Conservation (phyloP, 2,329 filamentous ascomycete genomes). For the Fusarium palustre region DNA sequence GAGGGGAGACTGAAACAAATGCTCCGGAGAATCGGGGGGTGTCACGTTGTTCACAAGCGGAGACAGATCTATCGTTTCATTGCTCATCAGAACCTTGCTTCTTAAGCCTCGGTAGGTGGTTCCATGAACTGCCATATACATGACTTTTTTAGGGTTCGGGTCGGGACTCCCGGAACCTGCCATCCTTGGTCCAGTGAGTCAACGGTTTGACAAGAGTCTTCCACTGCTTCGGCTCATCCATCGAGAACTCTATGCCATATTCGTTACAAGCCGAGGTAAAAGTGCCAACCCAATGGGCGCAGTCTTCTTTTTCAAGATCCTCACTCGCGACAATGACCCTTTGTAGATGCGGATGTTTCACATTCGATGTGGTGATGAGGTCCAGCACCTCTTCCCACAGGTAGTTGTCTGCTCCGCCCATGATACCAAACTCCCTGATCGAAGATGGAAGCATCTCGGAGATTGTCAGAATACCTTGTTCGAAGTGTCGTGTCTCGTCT, state of each 20-base stretch:
- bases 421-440: not conserved
- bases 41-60: not conserved
- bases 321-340: not conserved
- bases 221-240: not conserved
- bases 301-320: not conserved
- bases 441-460: not conserved
- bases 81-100: not conserved
- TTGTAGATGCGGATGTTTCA: not conserved
- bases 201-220: not conserved
- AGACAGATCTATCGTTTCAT: not conserved
- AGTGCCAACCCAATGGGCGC: not conserved
- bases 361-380: not conserved
- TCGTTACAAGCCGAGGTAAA: not conserved
- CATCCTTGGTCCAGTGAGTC: not conserved
- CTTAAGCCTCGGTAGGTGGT: not conserved
- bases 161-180: not conserved
- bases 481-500: too few relatives aligned
- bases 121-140: not conserved
- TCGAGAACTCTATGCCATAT: not conserved
- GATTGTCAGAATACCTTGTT: not conserved
- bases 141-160: too few relatives aligned
- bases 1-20: not conserved
- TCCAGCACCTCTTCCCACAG: not conserved
- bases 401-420: accelerated
- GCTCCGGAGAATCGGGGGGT: not conserved